Base-by-base conservation (phyloP, 495 filamentous ascomycete species). In the Penicillium simplicissimum region DNA sequence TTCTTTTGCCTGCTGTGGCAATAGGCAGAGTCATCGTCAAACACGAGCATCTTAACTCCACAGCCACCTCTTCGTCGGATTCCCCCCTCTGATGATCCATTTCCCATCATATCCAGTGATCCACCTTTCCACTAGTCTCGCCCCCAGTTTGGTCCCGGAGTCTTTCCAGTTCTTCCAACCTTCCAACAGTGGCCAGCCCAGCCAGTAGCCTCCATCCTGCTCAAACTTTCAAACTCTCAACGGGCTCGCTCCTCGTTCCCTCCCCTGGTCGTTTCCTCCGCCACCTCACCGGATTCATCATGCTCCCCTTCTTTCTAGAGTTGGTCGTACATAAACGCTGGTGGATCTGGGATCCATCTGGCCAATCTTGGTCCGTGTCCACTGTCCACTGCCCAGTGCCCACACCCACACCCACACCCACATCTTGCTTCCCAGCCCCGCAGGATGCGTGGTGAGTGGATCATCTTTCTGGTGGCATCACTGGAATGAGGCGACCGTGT, bases 261-360 rank as follows among this genome's bases (percentile, higher is more conserved):
- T 19, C 53, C 10, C 10, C 17, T 45, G 17, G 9, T 21, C 21
- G 9, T 43, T n/a, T n/a, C n/a, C n/a, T n/a, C 59, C 59, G 59
- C 59, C 59, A 61, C 59, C 54, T 52, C 53, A 62, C 43, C 51
- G 37, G 58, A 43, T 60, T 43, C 51, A 53, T 52, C 51, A 53
- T 25, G n/a, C 47, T n/a, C 43, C 56, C 56, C 21, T 25, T 31
- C 34, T 19, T 28, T 34, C 15, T 31, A 2, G 28, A 31, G 28
- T 31, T 31, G 28, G 28, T 31, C 28, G 28, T 31, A 31, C 28
- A 31, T 31, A 31, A 31, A 31, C 28, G 2, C 45, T 43, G 19
- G 3, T 23, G 19, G 9, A 45, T 45, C 42, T 21, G 9, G 45
- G 25, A 15, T 31, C 45, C 45, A 49, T 31, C 28, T 31, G 6